A percentile compares a stretch with the other conserved stretches of the same genome.
Conservation (phyloP, 1,139 yeast genomes). For the Kodamaea arcana region DNA sequence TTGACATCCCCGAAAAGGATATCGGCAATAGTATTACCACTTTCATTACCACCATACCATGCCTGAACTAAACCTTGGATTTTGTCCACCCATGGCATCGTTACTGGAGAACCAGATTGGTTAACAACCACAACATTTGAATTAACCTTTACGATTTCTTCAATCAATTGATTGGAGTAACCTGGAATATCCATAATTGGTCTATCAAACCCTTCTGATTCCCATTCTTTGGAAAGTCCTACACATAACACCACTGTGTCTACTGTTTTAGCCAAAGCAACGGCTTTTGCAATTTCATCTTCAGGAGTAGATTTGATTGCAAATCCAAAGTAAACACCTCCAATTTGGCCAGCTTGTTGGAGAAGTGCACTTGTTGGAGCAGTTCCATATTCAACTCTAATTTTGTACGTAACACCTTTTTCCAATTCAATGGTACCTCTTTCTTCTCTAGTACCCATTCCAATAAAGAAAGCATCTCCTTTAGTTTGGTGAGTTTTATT, state of each 20-base stretch:
- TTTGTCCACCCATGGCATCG: constrained; percentile 52
- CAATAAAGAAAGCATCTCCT: constrained; percentile 45
- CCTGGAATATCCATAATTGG: constrained; percentile 27
- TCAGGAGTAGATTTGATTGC: constrained; percentile 19
- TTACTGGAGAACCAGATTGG: constrained; percentile 62
- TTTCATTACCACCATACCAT: constrained; percentile 36
- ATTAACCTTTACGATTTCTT: constrained; percentile 44
- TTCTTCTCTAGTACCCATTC: constrained; percentile 51
- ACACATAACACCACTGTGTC: constrained; percentile 45
- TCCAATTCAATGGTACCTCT: constrained; percentile 32
- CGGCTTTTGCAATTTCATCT: constrained; percentile 35
- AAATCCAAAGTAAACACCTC: constrained; percentile 32
- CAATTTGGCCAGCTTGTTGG: constrained; percentile 18
- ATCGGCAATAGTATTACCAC: constrained; percentile 27
- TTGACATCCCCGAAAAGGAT: constrained; percentile 26
- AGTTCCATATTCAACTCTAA: constrained; percentile 51
- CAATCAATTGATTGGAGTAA: constrained; percentile 42
- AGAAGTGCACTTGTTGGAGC: constrained; percentile 39
- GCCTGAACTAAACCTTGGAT: constrained; percentile 50
- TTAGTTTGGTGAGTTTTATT: constrained; percentile 50
- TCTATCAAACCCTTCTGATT: constrained; percentile 22
- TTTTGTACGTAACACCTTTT: constrained; percentile 40
- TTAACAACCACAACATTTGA: constrained; percentile 51
- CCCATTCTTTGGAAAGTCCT: constrained; percentile 46
- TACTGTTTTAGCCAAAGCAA: constrained; percentile 37